A percentile compares a stretch with the other conserved stretches of the same genome.
Conservation (phyloP, 768 basidiomycete species). For the Pluteus cervinus region DNA sequence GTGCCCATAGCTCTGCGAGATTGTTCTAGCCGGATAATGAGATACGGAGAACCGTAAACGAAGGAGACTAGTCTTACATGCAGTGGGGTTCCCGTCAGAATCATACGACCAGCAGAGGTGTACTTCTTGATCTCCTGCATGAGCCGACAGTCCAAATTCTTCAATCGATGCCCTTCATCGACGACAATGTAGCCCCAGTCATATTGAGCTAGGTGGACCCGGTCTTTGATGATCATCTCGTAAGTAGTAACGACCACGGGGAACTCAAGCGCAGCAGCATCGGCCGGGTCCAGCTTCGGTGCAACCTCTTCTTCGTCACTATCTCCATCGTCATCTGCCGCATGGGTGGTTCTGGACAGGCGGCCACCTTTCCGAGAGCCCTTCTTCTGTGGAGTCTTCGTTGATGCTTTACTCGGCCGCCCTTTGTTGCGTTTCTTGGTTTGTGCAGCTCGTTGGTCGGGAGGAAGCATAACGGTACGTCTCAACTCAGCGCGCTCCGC, state of each 20-base stretch:
- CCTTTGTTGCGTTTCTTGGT: background rate
- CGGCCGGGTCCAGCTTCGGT: constrained; percentile 12
- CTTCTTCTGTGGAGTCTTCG: constrained; percentile 9
- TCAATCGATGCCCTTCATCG: constrained; percentile 91
- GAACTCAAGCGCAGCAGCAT: constrained; percentile 32
- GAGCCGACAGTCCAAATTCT: constrained; percentile 89
- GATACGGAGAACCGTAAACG: constrained; percentile 6
- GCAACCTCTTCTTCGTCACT: constrained; percentile 14
- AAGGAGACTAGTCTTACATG: too few species aligned
- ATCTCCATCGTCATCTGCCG: constrained; percentile 10
- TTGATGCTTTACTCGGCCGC: constrained; percentile 1
- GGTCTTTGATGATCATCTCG: constrained; percentile 87
- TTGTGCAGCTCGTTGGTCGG: constrained; percentile 12
- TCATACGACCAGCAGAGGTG: constrained; percentile 78
- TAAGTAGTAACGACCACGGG: constrained; percentile 90
- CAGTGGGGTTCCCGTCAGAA: constrained; percentile 93
- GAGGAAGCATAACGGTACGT: constrained; percentile 45
- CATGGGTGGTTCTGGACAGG: constrained; percentile 14
- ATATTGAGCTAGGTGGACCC: constrained; percentile 52
- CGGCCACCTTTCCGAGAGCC: constrained; percentile 9
- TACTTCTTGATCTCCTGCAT: constrained; percentile 90
- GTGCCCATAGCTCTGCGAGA: constrained; percentile 87
- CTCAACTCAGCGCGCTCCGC: constrained; percentile 78
- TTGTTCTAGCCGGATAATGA: constrained; percentile 71
- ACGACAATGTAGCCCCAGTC: constrained; percentile 93